Evolutionary conservation across 129 eudicot species (phyloP).

Genomic region (Centaurea solstitialis): DNA sequence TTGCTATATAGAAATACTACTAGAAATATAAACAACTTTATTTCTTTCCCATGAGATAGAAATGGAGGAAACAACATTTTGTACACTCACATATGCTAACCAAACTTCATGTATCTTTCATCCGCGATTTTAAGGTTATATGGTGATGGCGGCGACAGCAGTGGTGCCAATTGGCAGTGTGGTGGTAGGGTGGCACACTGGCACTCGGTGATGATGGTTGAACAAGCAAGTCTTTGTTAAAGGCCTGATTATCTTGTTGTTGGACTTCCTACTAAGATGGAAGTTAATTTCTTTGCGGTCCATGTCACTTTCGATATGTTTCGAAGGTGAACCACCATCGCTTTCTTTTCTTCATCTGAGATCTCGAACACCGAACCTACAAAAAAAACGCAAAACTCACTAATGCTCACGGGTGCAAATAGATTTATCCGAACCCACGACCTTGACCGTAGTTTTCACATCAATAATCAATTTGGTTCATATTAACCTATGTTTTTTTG

Average conservation of each 20-base stretch:
- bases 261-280: constrained; percentile 36
- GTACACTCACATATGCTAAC: constrained; percentile 29
- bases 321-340: constrained; percentile 33
- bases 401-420: background rate
- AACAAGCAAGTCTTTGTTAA: constrained; percentile 11
- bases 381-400: background rate
- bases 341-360: constrained; percentile 34
- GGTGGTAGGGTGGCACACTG: background rate
- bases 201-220: background rate
- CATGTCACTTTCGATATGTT: constrained; percentile 66
- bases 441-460: background rate
- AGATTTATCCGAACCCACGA: background rate
- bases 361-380: constrained; percentile 40
- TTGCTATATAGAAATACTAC: constrained; percentile 17
- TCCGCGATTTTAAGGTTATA: background rate
- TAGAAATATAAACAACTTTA: constrained; percentile 14
- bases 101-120: background rate
- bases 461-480: background rate
- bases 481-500: background rate
- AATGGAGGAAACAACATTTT: constrained; percentile 26
- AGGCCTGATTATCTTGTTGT: constrained; percentile 18
- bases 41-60: constrained; percentile 10
- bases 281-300: constrained; percentile 63
- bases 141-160: background rate
- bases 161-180: background rate